phyloP scores from a whole-genome alignment of 2,329 filamentous ascomycete species.

The Ambrosiella xylebori region DNA sequence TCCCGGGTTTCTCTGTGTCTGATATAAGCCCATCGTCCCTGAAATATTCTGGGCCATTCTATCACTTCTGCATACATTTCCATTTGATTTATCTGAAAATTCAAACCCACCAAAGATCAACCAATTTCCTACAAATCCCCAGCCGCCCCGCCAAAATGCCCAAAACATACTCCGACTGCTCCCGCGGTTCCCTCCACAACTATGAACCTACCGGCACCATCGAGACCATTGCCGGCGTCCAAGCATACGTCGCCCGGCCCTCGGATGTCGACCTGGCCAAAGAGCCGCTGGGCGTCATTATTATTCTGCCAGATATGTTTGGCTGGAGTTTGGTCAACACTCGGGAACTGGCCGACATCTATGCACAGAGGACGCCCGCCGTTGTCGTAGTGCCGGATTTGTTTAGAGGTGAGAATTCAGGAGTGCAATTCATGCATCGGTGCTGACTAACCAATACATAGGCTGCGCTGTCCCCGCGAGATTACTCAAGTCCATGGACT shows the following conservation, averaged over 20 bases:
- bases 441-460: conserved; percentile 3
- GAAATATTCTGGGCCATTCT: background rate
- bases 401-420: conserved; percentile 21
- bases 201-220: conserved; percentile 14
- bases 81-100: background rate
- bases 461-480: conserved; percentile 17
- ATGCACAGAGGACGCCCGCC: conserved; percentile 29
- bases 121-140: no score
- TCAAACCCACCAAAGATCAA: background rate
- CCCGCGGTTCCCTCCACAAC: conserved; percentile 14
- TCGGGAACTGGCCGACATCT: conserved; percentile 32
- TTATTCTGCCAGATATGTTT: conserved; percentile 36
- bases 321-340: conserved; percentile 35
- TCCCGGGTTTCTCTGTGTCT: no score
- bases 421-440: background rate
- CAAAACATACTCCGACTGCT: conserved; percentile 14
- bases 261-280: conserved; percentile 8
- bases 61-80: background rate
- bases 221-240: conserved; percentile 16
- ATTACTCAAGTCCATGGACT: conserved; percentile 17
- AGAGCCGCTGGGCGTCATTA: conserved; percentile 26
- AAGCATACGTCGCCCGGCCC: conserved; percentile 17
- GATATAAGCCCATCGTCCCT: no score
- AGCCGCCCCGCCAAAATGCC: background rate
- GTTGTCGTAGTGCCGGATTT: conserved; percentile 36